Percentiles rank a stretch among this genome's conserved stretches.
These are phyloP conservation scores for Tripterygium wilfordii DNA, from an alignment of 177 flowering plant species.

Conservation along the genomic window DNA sequence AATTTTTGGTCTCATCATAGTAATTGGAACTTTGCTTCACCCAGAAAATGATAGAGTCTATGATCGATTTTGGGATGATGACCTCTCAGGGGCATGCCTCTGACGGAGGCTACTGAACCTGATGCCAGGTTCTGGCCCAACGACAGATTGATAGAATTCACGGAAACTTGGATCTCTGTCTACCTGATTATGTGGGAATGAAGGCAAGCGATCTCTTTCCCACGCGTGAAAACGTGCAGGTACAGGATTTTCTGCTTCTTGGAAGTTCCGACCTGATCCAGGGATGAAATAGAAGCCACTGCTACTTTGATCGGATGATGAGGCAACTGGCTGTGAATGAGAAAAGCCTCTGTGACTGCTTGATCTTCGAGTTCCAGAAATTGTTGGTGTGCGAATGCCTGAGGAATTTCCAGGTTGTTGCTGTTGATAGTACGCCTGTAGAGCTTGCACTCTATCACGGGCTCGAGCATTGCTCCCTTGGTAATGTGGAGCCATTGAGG, in stretches of 20 bases:
- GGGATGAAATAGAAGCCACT: conserved; percentile 50
- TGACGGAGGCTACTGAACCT: conserved; percentile 53
- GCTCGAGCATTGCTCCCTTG: conserved; percentile 71
- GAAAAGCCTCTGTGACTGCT: conserved; percentile 45
- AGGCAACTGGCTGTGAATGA: conserved; percentile 40
- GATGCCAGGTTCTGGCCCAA: conserved; percentile 39
- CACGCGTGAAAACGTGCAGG: conserved; percentile 46
- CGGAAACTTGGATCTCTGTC: conserved; percentile 73
- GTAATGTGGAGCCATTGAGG: conserved; percentile 60
- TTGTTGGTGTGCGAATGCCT: conserved; percentile 30
- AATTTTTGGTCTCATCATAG: conserved; percentile 19
- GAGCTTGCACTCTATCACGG: conserved; percentile 64
- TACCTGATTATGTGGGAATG: conserved; percentile 43
- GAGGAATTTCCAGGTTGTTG: conserved; percentile 45
- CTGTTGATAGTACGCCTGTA: conserved; percentile 71
- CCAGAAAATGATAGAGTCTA: conserved; percentile 18
- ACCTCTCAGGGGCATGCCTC: conserved; percentile 72
- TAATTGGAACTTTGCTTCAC: conserved; percentile 21
- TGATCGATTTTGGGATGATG: conserved; percentile 54
- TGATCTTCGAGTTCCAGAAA: conserved; percentile 44
- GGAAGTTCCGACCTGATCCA: conserved; percentile 53
- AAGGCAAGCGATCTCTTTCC: conserved; percentile 69
- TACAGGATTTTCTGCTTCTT: conserved; percentile 48
- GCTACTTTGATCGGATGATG: conserved; percentile 62
- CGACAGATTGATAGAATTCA: conserved; percentile 41